Evolutionary conservation across 2,329 filamentous ascomycete species (phyloP).

Genomic region (Aureobasidium sp.): DNA sequence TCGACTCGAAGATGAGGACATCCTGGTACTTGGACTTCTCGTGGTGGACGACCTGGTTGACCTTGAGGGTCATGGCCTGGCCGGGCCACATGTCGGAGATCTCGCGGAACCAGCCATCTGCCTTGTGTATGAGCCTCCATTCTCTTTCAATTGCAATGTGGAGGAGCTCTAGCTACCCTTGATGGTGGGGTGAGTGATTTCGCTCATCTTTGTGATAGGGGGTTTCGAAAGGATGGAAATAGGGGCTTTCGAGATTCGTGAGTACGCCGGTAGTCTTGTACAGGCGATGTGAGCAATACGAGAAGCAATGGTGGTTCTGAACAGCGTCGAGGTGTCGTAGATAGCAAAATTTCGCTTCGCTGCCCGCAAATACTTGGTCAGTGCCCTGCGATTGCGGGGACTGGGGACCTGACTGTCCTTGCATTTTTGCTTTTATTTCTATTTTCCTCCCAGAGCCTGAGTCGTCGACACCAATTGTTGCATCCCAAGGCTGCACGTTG

Average conservation of each 20-base stretch:
- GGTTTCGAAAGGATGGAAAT: not conserved
- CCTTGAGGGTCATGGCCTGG: constrained; percentile 96
- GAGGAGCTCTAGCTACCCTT: constrained; percentile 45
- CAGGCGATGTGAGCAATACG: not conserved
- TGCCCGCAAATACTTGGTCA: not conserved
- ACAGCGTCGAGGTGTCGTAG: not conserved
- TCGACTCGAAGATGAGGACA: constrained; percentile 97
- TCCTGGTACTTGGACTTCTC: constrained; percentile 99
- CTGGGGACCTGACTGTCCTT: not conserved
- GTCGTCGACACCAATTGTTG: not conserved
- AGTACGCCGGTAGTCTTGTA: constrained; percentile 1
- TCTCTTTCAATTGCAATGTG: constrained; percentile 12
- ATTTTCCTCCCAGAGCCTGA: not conserved
- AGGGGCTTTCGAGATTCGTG: not conserved
- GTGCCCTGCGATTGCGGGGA: not conserved
- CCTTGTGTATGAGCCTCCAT: constrained; percentile 13
- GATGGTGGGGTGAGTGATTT: constrained; percentile 69
- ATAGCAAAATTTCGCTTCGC: not conserved
- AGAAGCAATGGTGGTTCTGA: constrained; percentile 3
- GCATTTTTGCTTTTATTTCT: not conserved
- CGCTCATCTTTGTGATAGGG: constrained; percentile 43
- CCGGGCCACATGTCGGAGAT: constrained; percentile 98
- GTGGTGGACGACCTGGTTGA: constrained; percentile 96
- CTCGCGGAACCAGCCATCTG: constrained; percentile 99
- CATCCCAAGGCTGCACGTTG: not conserved